Percentiles rank a stretch among this genome's conserved stretches.
Evolutionary conservation across 345 rosid genomes (phyloP).

Genomic region (Eucalyptus erythrocorys): DNA sequence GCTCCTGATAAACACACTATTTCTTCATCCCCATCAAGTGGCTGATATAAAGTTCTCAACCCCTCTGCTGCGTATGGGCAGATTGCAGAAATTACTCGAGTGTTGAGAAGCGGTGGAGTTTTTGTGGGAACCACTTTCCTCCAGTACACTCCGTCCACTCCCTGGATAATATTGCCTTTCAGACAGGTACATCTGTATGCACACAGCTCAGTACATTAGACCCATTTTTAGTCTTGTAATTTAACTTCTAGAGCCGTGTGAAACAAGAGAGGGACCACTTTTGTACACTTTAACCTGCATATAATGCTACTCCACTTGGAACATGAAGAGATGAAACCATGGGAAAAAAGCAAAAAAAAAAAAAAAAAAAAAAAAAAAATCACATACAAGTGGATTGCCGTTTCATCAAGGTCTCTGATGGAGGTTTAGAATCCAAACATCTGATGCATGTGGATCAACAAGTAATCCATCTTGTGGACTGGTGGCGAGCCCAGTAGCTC

Average conservation of each 20-base stretch:
- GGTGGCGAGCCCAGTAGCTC: neutral
- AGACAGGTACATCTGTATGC: constrained; percentile 32
- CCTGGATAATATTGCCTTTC: constrained; percentile 33
- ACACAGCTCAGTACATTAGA: neutral
- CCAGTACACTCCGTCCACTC: constrained; percentile 44
- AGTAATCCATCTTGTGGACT: neutral
- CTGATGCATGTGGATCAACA: neutral
- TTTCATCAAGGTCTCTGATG: neutral
- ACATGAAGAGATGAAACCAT: neutral
- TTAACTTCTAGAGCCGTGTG: neutral
- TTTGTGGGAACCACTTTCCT: constrained; percentile 90
- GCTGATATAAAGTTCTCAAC: neutral
- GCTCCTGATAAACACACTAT: neutral
- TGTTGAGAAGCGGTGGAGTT: constrained; percentile 72
- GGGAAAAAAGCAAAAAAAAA: neutral
- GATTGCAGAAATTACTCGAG: constrained; percentile 86
- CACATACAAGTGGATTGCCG: neutral
- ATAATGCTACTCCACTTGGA: neutral
- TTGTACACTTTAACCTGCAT: neutral
- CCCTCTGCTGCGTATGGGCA: neutral
- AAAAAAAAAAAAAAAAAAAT: no score
- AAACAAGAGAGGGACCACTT: neutral
- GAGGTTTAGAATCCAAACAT: neutral
- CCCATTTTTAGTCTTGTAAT: neutral
- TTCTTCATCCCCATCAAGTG: neutral